Conservation (phyloP, 371 early-diverging fungal genomes). For the Dinochytrium kinnereticum region DNA sequence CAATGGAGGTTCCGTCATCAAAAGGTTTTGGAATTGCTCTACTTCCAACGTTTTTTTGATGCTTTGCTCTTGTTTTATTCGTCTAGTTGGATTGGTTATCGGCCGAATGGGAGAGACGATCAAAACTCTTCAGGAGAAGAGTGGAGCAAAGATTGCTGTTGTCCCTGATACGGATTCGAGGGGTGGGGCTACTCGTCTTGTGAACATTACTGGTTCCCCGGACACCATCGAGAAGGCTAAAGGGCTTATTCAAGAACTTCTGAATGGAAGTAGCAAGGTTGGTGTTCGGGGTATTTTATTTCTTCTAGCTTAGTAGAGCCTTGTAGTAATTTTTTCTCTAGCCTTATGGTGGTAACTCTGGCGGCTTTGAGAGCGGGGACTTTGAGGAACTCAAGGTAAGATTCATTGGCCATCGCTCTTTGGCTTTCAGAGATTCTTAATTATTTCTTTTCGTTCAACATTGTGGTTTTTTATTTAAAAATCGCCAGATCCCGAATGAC, state of each 20-base stretch:
- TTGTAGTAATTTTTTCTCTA: neutral
- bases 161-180: conserved; percentile 66
- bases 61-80: no score
- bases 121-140: conserved; percentile 76
- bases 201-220: conserved; percentile 76
- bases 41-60: conserved; percentile 16
- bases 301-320: conserved; percentile 19
- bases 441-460: neutral
- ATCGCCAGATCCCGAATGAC: conserved; percentile 57
- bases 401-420: neutral
- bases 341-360: conserved; percentile 33
- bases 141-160: conserved; percentile 85
- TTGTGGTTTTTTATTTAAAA: neutral
- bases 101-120: conserved; percentile 92
- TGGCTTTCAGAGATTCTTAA: neutral
- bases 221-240: conserved; percentile 74
- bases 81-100: conserved; percentile 83
- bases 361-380: conserved; percentile 33
- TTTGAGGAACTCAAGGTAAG: conserved; percentile 27
- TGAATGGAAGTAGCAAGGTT: conserved; percentile 36
- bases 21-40: conserved; percentile 33
- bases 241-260: conserved; percentile 78
- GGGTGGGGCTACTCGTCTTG: conserved; percentile 64
- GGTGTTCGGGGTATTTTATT: conserved; percentile 1
- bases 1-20: conserved; percentile 38